Evolutionary conservation across 257 asterid species (phyloP), one percentile per base, ranked within the genome.

Genomic region (Gardenia jasminoides): DNA sequence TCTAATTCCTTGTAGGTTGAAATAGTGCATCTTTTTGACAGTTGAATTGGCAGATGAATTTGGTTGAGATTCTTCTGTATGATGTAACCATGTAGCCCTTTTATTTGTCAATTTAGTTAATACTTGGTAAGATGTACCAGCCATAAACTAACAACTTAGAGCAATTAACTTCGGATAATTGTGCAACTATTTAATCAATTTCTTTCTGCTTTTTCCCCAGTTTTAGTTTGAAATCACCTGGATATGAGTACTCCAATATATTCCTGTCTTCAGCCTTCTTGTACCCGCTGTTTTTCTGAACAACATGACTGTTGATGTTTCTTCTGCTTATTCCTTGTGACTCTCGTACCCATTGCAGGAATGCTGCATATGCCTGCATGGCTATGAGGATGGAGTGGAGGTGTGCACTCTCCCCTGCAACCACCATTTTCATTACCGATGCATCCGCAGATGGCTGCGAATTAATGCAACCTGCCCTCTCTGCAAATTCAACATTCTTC

Each of bases 401-500:
- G 72, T 94, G 64, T 90, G 97, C 76, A 81, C 86, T 9, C 94
- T 94, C 62, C 98, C 98, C 33, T 94, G 98, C 92, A 85, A 87
- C 83, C 99, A 94, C 88, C 98, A 93, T 87, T 94, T 94, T 90
- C 98, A 94, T 92, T 83, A 81, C 75, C 82, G 79, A 69, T 94
- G 98, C 91, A 85, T 94, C 11, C 69, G 89, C 5, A 91, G 89
- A 74, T 94, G 99, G 99, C 97, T 94, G 69, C 91, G 90, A 39
- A 91, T 93, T 80, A 94, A 90, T 39, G 95, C 99, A 10, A 93
- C 97, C 24, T 94, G 98, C 59, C 98, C 98, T 24, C 97, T 92
- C 59, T 92, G 98, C 95, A 94, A 92, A 76, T 89, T 82, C 81
- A 91, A 90, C 85, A 91, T 92, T 72, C 92, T 85, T 81, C 87